Conservation (phyloP, 768 basidiomycete species). For the Boletales sp. region DNA sequence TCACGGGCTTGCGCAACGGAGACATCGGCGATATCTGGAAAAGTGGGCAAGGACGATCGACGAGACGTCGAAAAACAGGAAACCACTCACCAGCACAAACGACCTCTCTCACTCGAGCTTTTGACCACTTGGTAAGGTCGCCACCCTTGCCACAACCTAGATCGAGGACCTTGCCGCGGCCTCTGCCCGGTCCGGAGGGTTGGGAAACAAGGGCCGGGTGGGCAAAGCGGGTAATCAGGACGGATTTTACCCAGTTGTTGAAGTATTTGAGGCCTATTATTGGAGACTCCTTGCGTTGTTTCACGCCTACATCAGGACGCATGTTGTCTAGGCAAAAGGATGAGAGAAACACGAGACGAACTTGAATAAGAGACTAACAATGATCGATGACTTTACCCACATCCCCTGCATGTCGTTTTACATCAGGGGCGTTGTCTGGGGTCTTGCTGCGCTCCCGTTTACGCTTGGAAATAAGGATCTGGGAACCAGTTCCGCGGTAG, state of each 20-base stretch:
- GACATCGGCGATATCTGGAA: constrained; percentile 79
- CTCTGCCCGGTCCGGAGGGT: constrained; percentile 24
- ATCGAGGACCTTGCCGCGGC: constrained; percentile 81
- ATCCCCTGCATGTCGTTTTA: constrained; percentile 61
- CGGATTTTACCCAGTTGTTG: constrained; percentile 99
- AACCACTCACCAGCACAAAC: constrained; percentile 69
- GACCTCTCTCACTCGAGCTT: constrained; percentile 76
- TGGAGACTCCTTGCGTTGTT: constrained; percentile 81
- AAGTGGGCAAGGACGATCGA: background rate
- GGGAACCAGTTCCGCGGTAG: constrained; percentile 54
- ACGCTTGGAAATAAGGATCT: constrained; percentile 47
- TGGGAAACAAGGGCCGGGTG: constrained; percentile 57
- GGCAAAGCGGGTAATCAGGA: constrained; percentile 88
- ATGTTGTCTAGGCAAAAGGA: constrained; percentile 66
- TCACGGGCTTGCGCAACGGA: constrained; percentile 86
- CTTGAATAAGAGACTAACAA: constrained; percentile 48
- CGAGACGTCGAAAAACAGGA: background rate
- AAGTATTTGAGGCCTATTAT: constrained; percentile 97
- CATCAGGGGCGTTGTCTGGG: constrained; percentile 38
- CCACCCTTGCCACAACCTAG: constrained; percentile 99
- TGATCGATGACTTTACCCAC: constrained; percentile 72
- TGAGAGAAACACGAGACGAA: constrained; percentile 4
- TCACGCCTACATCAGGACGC: constrained; percentile 86
- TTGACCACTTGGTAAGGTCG: constrained; percentile 93
- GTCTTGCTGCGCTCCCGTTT: constrained; percentile 44